Percentiles rank a stretch among this genome's conserved stretches.
Conservation (phyloP, 2,329 filamentous ascomycete species). For the Cladosporium velox region DNA sequence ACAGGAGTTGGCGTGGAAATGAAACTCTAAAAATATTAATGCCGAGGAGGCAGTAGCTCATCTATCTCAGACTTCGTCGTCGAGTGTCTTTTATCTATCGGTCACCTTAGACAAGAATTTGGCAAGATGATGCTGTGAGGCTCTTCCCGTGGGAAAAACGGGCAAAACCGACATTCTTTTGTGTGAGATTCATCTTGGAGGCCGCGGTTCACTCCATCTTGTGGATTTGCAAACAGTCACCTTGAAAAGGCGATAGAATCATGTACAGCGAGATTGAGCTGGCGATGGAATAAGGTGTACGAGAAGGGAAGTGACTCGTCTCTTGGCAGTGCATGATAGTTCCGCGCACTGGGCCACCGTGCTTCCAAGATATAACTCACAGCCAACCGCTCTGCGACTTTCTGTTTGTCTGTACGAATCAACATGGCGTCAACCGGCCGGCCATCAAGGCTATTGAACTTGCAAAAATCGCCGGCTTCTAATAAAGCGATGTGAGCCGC, state of each 20-base stretch:
- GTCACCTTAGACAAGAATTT: too few relatives aligned
- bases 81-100: neutral
- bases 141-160: neutral
- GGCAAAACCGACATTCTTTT: neutral
- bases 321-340: neutral
- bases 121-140: neutral
- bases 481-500: neutral
- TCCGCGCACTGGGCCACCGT: neutral
- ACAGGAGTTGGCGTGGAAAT: conserved; percentile 9
- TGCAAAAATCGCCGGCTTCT: neutral
- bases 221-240: too few relatives aligned
- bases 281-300: neutral
- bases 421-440: neutral
- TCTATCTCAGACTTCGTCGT: neutral
- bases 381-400: neutral
- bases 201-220: too few relatives aligned
- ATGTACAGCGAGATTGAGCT: too few relatives aligned
- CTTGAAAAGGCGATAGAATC: too few relatives aligned
- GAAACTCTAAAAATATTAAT: conserved; percentile 3
- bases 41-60: neutral
- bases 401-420: neutral
- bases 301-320: neutral
- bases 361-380: neutral
- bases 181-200: neutral
- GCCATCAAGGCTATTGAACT: neutral